A percentile compares a stretch with the other conserved stretches of the same genome.
Conservation (phyloP, 1,284 basidiomycete genomes). For the Puccinia horiana region DNA sequence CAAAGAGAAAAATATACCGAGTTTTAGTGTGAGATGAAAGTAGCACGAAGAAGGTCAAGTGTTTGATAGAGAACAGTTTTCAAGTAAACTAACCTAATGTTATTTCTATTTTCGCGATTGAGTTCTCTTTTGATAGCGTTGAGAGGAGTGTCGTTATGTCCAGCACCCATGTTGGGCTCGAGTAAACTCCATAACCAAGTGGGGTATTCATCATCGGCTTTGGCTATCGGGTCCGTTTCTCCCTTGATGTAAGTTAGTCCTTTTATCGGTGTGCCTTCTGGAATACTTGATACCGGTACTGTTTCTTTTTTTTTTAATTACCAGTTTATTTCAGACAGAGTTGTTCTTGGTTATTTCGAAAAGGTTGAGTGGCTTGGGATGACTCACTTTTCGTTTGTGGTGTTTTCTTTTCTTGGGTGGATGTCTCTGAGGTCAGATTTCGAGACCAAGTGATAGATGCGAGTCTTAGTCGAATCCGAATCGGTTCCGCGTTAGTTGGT, state of each 20-base stretch:
- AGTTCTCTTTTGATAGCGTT: constrained; percentile 32
- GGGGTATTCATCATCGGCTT: constrained; percentile 56
- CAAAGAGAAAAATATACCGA: neutral
- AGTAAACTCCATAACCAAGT: constrained; percentile 57
- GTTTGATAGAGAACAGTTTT: neutral
- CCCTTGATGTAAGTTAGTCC: constrained; percentile 57
- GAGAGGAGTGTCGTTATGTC: constrained; percentile 34
- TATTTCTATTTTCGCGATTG: constrained; percentile 37
- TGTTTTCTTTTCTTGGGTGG: neutral
- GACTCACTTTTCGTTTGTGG: neutral
- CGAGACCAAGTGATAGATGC: neutral
- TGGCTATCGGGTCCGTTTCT: constrained; percentile 57
- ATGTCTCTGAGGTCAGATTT: neutral
- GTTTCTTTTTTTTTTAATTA: no score
- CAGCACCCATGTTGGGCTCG: constrained; percentile 51
- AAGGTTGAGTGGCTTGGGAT: no score
- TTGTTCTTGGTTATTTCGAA: neutral
- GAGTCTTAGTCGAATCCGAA: neutral
- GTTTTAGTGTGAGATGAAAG: neutral
- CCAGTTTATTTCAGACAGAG: neutral
- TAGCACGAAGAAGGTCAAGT: neutral
- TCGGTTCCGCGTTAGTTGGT: neutral
- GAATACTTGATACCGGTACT: constrained; percentile 27
- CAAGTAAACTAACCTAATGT: constrained; percentile 28
- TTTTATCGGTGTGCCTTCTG: constrained; percentile 55